These are phyloP conservation scores for Fusarium aywerte DNA, from an alignment of 2,329 filamentous ascomycete genomes.

Conservation along the genomic window DNA sequence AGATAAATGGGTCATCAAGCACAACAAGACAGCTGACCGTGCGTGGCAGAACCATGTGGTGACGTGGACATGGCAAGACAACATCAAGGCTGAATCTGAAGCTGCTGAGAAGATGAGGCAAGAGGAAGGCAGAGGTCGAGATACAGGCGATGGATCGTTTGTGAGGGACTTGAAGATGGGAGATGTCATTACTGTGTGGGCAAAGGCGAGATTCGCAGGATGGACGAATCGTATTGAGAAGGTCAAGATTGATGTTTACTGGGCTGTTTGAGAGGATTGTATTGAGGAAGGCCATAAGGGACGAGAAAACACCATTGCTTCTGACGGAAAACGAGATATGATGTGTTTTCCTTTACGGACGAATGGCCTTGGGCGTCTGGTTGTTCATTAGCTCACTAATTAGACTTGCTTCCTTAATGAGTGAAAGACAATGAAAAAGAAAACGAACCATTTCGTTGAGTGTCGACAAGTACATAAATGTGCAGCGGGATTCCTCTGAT, in stretches of 20 bases:
- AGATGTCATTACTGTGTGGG: constrained; percentile 71
- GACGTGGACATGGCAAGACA: constrained; percentile 65
- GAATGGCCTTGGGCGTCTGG: no score
- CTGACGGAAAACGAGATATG: no score
- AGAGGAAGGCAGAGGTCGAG: constrained; percentile 60
- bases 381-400: no score
- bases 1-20: constrained; percentile 59
- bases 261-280: constrained; percentile 57
- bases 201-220: constrained; percentile 63
- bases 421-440: no score
- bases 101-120: constrained; percentile 53
- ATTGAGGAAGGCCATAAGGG: background rate
- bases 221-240: constrained; percentile 65
- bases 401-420: no score
- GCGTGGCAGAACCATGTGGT: constrained; percentile 57
- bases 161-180: constrained; percentile 66
- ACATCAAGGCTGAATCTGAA: constrained; percentile 56
- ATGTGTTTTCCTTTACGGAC: no score
- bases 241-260: constrained; percentile 67
- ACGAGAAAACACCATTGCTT: background rate
- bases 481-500: no score
- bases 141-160: constrained; percentile 64
- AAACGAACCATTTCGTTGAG: no score
- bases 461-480: no score
- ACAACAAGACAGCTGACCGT: constrained; percentile 55